Base-by-base conservation (phyloP, 2,329 filamentous ascomycete species). In the Paecilomyces niveus region DNA sequence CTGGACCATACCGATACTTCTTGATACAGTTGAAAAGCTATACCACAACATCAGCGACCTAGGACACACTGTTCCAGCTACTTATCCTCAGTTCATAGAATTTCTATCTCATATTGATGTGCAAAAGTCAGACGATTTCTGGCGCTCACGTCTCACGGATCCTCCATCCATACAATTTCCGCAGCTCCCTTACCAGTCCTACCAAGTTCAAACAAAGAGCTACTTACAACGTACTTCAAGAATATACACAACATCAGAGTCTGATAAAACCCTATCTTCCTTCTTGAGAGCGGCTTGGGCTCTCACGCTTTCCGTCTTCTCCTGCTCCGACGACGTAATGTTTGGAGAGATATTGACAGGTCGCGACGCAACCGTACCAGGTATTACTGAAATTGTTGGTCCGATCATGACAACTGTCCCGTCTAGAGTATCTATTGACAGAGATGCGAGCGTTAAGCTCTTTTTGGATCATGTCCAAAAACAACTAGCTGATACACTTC, bases 401-500 rank as follows among this genome's bases (percentile, higher is more conserved):
- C 73, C 75, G 3, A 70, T 73, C 0, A 68, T 78, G 29, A 68
- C 75, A 2, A 76, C 76, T 4, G 70, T 78, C 6, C 78, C 78
- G 9, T 65, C 76, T 10, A 67, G 76, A 24, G 55, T 78, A 7
- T 64, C 63, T 21, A 59, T 78, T 5, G 60, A 75, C 57, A 62
- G 67, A 4, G 18, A 61, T 51, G 63, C 70, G 45, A 73, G 69
- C 21, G 69, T 75, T 1, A 65, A 70, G 0, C 76, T 82, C 39
- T 85, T 81, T 58, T 71, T 87, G 4, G 75, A 80, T 52, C 68
- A 72, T 2, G 76, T 86, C 3, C 83, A 85, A 39, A 71, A 80
- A 29, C 77, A 80, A 56, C 78, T 60, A 80, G 81, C 84, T 67
- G 70, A 82, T 39, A 73, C 85, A 58, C 83, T 85, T 78, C 84